phyloP scores from a whole-genome alignment of 352 stramenopile genomes.

The Phytophthora melonis region DNA sequence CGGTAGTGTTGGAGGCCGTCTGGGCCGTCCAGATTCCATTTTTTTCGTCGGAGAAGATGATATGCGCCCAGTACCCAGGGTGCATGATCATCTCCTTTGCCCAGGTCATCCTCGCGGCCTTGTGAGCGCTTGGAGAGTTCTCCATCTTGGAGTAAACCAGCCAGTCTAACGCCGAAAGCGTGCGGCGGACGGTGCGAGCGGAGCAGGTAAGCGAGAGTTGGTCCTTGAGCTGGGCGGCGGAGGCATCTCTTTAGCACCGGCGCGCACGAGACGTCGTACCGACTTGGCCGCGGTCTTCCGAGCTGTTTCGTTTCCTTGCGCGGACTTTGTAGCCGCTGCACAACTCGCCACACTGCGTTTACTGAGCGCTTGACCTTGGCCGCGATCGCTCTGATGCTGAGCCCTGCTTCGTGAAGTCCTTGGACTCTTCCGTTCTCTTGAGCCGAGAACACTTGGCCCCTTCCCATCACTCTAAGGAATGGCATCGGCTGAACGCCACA shows the following conservation, averaged over 20 bases:
- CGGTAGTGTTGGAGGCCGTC: background rate
- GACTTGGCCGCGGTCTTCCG: background rate
- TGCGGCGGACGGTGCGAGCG: background rate
- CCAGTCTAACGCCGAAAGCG: background rate
- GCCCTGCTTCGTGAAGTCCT: no score
- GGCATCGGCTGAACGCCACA: no score
- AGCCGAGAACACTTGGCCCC: no score
- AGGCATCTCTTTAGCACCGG: background rate
- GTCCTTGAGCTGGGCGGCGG: background rate
- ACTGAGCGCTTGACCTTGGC: no score
- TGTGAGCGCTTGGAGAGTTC: background rate
- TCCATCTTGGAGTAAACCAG: background rate
- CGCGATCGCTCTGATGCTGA: no score
- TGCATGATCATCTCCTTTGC: background rate
- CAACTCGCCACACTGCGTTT: no score
- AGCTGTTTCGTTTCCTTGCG: no score
- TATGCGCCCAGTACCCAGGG: background rate
- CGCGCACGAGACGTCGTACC: background rate
- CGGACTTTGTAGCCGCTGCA: no score
- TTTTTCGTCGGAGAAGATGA: conserved; percentile 4
- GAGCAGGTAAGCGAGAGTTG: background rate
- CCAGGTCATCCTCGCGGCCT: background rate
- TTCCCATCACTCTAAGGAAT: no score
- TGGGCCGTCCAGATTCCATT: background rate
- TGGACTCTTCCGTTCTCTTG: no score